phyloP scores from a whole-genome alignment of 2,329 filamentous ascomycete genomes.

The Nemania sp. region DNA sequence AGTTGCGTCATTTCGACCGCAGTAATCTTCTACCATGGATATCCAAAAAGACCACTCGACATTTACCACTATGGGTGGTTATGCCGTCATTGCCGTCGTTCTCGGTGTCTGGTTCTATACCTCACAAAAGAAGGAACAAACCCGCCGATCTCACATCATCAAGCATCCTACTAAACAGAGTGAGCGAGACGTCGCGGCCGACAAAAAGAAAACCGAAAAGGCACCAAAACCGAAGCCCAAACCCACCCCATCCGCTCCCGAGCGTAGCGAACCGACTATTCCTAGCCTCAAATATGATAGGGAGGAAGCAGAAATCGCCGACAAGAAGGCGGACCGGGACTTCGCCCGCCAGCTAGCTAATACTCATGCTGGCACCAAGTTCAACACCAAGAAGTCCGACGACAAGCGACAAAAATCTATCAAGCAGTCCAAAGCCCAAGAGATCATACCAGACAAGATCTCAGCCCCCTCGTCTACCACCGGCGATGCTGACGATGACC shows the following conservation, averaged over 20 bases:
- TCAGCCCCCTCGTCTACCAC: conserved; percentile 76
- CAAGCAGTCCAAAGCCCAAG: conserved; percentile 74
- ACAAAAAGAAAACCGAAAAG: conserved; percentile 57
- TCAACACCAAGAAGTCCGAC: conserved; percentile 63
- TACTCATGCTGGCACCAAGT: conserved; percentile 76
- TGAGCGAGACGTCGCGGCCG: conserved; percentile 47
- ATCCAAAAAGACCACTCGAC: conserved; percentile 44
- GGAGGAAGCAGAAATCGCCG: conserved; percentile 68
- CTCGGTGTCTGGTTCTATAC: conserved; percentile 48
- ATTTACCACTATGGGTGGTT: conserved; percentile 54
- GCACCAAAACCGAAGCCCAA: conserved; percentile 53
- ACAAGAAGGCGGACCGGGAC: conserved; percentile 69
- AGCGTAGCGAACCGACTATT: conserved; percentile 37
- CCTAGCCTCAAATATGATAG: conserved; percentile 55
- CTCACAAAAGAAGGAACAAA: conserved; percentile 40
- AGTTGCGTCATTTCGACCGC: conserved; percentile 3
- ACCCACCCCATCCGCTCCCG: conserved; percentile 46
- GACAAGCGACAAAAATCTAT: conserved; percentile 77
- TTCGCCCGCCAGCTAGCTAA: conserved; percentile 81
- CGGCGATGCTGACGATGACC: conserved; percentile 84
- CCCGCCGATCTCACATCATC: conserved; percentile 38
- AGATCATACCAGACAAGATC: conserved; percentile 62
- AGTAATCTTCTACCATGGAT: conserved; percentile 45
- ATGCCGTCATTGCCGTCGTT: conserved; percentile 50
- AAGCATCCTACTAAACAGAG: conserved; percentile 44